phyloP scores from a whole-genome alignment of 2,329 filamentous ascomycete genomes.

The Cladobotryum protrusum region DNA sequence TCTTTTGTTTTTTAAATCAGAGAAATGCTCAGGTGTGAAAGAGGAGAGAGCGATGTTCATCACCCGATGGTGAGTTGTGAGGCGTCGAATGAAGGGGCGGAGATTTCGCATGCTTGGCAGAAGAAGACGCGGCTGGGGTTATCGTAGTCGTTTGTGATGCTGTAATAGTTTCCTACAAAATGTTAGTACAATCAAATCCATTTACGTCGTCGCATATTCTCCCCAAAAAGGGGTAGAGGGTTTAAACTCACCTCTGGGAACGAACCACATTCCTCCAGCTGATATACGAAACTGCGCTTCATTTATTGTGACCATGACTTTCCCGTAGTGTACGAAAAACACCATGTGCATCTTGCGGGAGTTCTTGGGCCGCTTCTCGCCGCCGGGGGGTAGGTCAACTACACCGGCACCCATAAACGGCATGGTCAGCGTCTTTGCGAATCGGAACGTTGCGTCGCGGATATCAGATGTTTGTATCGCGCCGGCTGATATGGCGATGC shows the following conservation, averaged over 20 bases:
- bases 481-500: conserved; percentile 49
- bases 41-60: no score
- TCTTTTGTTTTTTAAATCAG: not conserved
- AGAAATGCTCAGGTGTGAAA: not conserved
- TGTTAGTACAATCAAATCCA: not conserved
- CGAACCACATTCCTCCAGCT: conserved; percentile 87
- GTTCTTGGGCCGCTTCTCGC: conserved; percentile 86
- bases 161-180: conserved; percentile 78
- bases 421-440: conserved; percentile 78
- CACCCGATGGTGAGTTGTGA: no score
- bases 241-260: conserved; percentile 75
- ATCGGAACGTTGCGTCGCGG: conserved; percentile 67
- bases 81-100: conserved; percentile 9
- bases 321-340: conserved; percentile 83
- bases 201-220: not conserved
- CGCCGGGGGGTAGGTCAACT: conserved; percentile 77
- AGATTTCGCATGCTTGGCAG: conserved; percentile 70
- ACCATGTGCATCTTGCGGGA: conserved; percentile 94
- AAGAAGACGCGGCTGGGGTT: conserved; percentile 79
- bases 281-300: conserved; percentile 73
- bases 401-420: conserved; percentile 87
- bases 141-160: conserved; percentile 74
- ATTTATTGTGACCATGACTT: conserved; percentile 72
- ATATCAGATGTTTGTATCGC: conserved; percentile 55
- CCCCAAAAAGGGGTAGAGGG: no score